Percentiles rank a stretch among this genome's conserved stretches.
phyloP scores from a whole-genome alignment of 176 grass and related monocot species.

The Alopecurus myosuroides region DNA sequence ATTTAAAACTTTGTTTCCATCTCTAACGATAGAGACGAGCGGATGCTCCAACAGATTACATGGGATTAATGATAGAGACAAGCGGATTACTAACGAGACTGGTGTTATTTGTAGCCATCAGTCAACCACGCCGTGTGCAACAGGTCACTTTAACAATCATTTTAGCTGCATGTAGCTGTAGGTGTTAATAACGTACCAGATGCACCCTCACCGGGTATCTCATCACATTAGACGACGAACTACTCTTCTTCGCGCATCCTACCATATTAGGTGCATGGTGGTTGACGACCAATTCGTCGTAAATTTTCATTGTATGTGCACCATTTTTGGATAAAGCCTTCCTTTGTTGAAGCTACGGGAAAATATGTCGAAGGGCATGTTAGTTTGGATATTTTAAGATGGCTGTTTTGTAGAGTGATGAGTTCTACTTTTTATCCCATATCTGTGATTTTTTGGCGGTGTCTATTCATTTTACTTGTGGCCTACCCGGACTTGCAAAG shows the following conservation, averaged over 20 bases:
- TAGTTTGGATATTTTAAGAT: background rate
- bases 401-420: too few species aligned
- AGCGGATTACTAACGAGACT: too few species aligned
- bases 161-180: background rate
- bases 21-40: too few species aligned
- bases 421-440: too few species aligned
- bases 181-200: background rate
- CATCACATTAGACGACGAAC: background rate
- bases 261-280: background rate
- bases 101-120: background rate
- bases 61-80: too few species aligned
- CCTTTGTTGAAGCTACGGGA: background rate
- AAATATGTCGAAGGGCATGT: background rate
- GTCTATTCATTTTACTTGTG: too few species aligned
- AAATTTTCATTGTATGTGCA: background rate
- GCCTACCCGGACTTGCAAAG: too few species aligned
- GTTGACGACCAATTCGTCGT: background rate
- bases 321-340: background rate
- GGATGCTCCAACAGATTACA: too few species aligned
- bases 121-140: background rate
- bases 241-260: background rate
- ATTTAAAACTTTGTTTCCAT: too few species aligned
- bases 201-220: background rate
- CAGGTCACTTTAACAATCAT: background rate
- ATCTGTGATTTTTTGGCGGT: too few species aligned